Percentiles rank a stretch among this genome's conserved stretches.
phyloP scores from a whole-genome alignment of 2,329 filamentous ascomycete species.

The Ilyonectria mors-panacis region DNA sequence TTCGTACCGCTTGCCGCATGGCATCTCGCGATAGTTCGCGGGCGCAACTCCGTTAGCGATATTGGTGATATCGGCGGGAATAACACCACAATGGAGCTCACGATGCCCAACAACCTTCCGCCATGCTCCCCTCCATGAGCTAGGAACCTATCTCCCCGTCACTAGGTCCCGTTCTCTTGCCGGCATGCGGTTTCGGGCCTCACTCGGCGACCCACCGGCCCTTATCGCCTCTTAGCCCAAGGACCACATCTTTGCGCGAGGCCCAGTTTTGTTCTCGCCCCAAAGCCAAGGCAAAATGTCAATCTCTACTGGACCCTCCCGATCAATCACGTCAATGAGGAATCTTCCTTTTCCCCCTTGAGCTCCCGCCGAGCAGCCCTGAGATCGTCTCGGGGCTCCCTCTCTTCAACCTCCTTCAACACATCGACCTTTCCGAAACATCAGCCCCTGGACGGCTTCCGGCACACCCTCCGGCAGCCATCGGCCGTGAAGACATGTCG shows the following conservation, averaged over 20 bases:
- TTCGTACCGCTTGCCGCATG: slow-evolving; percentile 2
- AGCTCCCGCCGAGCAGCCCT: slow-evolving; percentile 33
- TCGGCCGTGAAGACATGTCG: slow-evolving; percentile 36
- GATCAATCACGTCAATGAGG: slow-evolving; percentile 37
- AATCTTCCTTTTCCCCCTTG: slow-evolving; percentile 33
- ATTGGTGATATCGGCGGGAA: slow-evolving; percentile 11
- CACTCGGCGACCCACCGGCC: slow-evolving; percentile 50
- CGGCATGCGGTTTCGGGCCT: slow-evolving; percentile 48
- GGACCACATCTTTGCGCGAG: slow-evolving; percentile 36
- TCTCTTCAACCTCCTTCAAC: slow-evolving; percentile 30
- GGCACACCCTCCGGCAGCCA: slow-evolving; percentile 9
- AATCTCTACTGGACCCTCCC: slow-evolving; percentile 39
- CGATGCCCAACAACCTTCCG: slow-evolving; percentile 8
- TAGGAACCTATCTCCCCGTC: not conserved
- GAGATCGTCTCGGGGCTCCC: slow-evolving; percentile 32
- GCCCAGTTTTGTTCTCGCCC: slow-evolving; percentile 49
- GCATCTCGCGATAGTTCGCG: slow-evolving; percentile 15
- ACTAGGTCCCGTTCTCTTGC: slow-evolving; percentile 16
- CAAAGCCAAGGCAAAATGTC: slow-evolving; percentile 35
- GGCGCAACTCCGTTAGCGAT: slow-evolving; percentile 18
- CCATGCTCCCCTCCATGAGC: slow-evolving; percentile 6
- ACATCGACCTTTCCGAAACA: slow-evolving; percentile 3
- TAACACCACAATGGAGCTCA: slow-evolving; percentile 20
- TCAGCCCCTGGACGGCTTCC: not conserved
- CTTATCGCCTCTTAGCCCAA: slow-evolving; percentile 44